Base-by-base conservation (phyloP, 176 grass and related monocot genomes). In the Carex scoparia region DNA sequence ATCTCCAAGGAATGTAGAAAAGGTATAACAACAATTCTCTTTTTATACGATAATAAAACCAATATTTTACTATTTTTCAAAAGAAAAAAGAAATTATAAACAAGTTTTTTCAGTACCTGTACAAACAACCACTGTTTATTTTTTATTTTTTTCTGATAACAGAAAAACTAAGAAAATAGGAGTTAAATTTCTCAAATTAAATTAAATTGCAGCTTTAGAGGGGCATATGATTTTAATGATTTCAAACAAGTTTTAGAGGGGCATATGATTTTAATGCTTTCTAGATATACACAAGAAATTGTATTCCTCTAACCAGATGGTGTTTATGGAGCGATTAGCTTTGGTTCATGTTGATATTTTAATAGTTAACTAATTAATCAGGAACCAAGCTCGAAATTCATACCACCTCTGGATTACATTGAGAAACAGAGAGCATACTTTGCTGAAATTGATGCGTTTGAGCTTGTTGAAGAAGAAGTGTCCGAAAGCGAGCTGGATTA, bases 401-500 rank as follows among this genome's bases (percentile, higher is more conserved):
- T 56, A 53, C 18, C 69, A 53, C 48, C 53, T 32, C 55, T 65
- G 37, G 78, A 86, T 64, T 86, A 85, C 62, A 78, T 89, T 75
- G 78, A 86, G 84, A 82, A 86, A 55, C 87, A 89, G 84, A 89
- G 55, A 60, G 87, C 87, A 18, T 89, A 89, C 60, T 89, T 85
- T 69, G 83, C 83, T 37, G 84, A 89, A 73, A 75, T 89, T 81
- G 87, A 89, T 82, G 84, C 87, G n/a, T 85, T 81, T 32, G 59
- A 89, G 55, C 87, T 89, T 31, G 28, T 30, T 49, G 87, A 81
- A 65, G 87, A 89, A 70, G 55, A 63, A 62, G 77, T 86, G 6
- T 86, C 87, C 3, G 87, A 67, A 38, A 56, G 76, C 7, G 87
- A 89, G 42, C 74, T 89, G 1, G 84, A 89, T 57, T 89, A 81